Conservation (phyloP, 306 rosid species). For the Trichosanthes cucumerina region DNA sequence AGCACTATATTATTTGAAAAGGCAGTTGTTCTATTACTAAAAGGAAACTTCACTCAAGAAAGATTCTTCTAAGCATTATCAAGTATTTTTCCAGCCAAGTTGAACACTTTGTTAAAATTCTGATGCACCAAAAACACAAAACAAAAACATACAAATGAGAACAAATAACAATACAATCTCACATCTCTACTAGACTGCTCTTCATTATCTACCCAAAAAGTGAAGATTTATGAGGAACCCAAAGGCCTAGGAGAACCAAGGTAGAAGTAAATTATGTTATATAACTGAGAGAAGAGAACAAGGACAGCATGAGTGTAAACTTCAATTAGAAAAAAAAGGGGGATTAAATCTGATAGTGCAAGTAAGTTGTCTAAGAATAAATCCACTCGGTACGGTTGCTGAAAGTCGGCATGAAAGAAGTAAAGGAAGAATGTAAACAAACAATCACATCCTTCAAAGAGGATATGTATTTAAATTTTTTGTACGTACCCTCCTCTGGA, state of each 20-base stretch:
- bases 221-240: not conserved
- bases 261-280: not conserved
- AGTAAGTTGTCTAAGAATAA: not conserved
- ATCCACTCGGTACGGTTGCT: not conserved
- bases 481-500: constrained; percentile 71
- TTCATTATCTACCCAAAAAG: not conserved
- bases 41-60: not conserved
- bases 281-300: not conserved
- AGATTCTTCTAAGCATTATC: not conserved
- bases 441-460: not conserved
- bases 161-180: not conserved
- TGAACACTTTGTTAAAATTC: not conserved
- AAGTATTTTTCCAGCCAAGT: not conserved
- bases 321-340: not conserved
- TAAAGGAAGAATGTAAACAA: not conserved
- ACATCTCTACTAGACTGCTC: not conserved
- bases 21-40: not conserved
- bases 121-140: not conserved
- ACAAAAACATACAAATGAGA: not conserved
- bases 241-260: not conserved
- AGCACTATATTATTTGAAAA: not conserved
- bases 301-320: not conserved
- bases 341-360: not conserved
- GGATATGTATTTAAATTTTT: not conserved
- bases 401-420: not conserved